Evolutionary conservation across 2,329 filamentous ascomycete species (phyloP), one percentile per base, ranked within the genome.

Genomic region (Colletotrichum nymphaeae): DNA sequence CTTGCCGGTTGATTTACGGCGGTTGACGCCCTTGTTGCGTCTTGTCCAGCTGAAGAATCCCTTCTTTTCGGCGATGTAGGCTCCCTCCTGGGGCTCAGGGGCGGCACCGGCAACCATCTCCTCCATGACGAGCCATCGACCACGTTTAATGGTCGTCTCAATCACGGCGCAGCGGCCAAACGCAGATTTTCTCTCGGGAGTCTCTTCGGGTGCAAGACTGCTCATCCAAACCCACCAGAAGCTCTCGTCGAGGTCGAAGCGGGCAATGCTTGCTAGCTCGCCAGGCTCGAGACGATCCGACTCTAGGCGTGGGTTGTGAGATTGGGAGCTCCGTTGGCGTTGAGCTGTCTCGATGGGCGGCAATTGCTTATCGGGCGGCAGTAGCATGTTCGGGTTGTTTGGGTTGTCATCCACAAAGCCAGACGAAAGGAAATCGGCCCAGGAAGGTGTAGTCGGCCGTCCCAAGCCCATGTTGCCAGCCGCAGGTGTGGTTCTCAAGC

Each of bases 161-260:
- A 98, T 90, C 52, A 99, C 88, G 24, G 97, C 95, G 79, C 97
- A 99, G 75, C 97, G 90, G 49, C 97, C 97, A 81, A 99, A 99
- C 0, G 95, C 95, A 6, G 95, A 93, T 81, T 99, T 99, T 74
- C 97, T 91, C 59, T 93, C 89, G 0, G 91, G 84, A 0, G 95
- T 94, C 84, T 99, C 97, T 79, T 99, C 97, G 0, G 92, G 93
- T 1, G 96, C 95, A 78, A 99, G 86, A 87, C 96, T 98, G 77
- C 92, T 97, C 88, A 99, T 98, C 97, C 97, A 99, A 4, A 98
- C 97, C 96, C 97, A 98, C 97, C 97, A 99, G 82, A 99, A 99
- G 1, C 95, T 93, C 81, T 98, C 96, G 78, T 99, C 97, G 5
- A 99, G 87, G 75, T 97, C 93, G 70, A 98, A 90, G 49, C 89